Percentiles rank a stretch among this genome's conserved stretches.
Conservation (phyloP, 2,329 filamentous ascomycete species). For the Cladobotryum protrusum region DNA sequence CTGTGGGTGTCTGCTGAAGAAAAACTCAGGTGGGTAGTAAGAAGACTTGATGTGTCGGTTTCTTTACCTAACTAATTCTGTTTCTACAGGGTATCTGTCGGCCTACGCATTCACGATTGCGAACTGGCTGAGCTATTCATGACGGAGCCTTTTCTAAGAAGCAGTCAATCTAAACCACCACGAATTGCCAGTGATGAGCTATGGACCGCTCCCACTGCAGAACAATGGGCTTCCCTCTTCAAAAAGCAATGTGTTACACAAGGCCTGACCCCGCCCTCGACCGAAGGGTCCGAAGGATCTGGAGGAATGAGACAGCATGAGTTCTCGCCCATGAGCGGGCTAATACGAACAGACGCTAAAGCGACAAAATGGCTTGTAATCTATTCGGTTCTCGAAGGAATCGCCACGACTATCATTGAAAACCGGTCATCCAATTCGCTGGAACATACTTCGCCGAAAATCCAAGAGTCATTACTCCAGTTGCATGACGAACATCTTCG, state of each 20-base stretch:
- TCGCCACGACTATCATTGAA: background rate
- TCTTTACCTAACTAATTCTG: no score
- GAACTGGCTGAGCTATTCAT: background rate
- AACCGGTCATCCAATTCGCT: no score
- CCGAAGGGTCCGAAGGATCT: no score
- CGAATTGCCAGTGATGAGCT: background rate
- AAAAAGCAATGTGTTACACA: background rate
- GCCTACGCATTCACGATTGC: slow-evolving; percentile 1
- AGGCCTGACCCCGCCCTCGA: background rate
- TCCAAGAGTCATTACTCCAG: no score
- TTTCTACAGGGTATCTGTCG: background rate
- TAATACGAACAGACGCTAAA: no score
- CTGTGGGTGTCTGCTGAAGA: background rate
- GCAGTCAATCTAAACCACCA: background rate
- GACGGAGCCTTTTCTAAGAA: background rate
- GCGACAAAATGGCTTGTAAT: no score
- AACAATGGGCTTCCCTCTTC: background rate
- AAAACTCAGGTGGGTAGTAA: background rate
- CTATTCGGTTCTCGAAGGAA: no score
- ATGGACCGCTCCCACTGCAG: background rate
- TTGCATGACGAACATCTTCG: no score
- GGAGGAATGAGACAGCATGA: no score
- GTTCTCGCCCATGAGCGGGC: no score
- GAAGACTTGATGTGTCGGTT: no score
- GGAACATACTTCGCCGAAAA: no score